A percentile compares a stretch with the other conserved stretches of the same genome.
phyloP scores from a whole-genome alignment of 2,329 filamentous ascomycete genomes.

The Ceratocystis alfenasii region DNA sequence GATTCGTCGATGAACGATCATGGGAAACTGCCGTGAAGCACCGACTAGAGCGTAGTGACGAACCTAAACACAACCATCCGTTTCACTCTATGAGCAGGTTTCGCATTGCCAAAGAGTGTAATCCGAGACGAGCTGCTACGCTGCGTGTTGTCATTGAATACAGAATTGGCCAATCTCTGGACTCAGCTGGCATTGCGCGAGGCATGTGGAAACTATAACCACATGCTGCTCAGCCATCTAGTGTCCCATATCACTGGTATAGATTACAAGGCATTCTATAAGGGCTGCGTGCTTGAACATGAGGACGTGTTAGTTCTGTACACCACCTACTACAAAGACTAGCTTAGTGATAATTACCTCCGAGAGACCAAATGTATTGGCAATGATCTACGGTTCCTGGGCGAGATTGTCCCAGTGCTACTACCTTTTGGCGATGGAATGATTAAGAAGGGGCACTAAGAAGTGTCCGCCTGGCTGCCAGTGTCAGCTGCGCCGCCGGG shows the following conservation, averaged over 20 bases:
- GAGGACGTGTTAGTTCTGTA: constrained; percentile 22
- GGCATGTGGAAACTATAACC: constrained; percentile 23
- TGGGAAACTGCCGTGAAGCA: constrained; percentile 22
- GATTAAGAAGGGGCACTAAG: constrained; percentile 22
- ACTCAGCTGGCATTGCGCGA: constrained; percentile 15
- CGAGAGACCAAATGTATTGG: constrained; percentile 21
- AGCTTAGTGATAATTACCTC: constrained; percentile 21
- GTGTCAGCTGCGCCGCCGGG: background rate
- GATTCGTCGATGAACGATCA: constrained; percentile 16
- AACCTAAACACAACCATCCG: constrained; percentile 19
- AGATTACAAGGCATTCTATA: constrained; percentile 20
- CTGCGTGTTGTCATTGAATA: constrained; percentile 24
- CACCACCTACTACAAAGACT: constrained; percentile 14
- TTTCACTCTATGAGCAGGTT: constrained; percentile 21
- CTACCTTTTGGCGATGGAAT: constrained; percentile 21
- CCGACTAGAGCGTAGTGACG: constrained; percentile 19
- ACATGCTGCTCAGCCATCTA: constrained; percentile 24
- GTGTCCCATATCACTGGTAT: constrained; percentile 21
- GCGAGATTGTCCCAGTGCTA: background rate
- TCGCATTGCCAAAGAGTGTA: constrained; percentile 15
- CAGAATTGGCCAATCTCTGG: constrained; percentile 20
- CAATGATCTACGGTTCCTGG: constrained; percentile 18
- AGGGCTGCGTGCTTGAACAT: constrained; percentile 17
- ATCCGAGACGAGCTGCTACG: constrained; percentile 19
- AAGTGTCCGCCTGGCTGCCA: constrained; percentile 20